Percentiles rank a stretch among this genome's conserved stretches.
Conservation (phyloP, 805 yeast genomes). For the Huiozyma naganishii region DNA sequence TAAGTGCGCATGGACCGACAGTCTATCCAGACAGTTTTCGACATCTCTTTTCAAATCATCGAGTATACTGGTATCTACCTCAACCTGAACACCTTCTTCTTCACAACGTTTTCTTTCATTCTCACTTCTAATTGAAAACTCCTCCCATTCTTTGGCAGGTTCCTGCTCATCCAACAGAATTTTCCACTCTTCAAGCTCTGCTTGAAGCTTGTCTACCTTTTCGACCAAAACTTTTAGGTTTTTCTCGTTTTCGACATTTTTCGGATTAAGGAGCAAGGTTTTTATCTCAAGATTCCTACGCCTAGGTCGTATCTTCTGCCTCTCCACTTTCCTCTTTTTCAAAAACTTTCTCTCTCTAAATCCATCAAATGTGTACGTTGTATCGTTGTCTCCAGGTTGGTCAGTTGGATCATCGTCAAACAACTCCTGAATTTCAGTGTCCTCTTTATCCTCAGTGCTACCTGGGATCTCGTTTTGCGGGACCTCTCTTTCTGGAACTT, state of each 20-base stretch:
- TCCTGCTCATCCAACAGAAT: slow-evolving; percentile 10
- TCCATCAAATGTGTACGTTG: slow-evolving; percentile 4
- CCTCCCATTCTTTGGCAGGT: slow-evolving; percentile 13
- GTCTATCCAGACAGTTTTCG: slow-evolving; percentile 10
- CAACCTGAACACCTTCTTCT: neutral
- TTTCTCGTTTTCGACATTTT: slow-evolving; percentile 22
- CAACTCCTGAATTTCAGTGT: slow-evolving; percentile 7
- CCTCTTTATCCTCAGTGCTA: slow-evolving; percentile 4
- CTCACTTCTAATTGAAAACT: neutral
- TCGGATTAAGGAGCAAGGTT: slow-evolving; percentile 20
- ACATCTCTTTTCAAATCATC: slow-evolving; percentile 8
- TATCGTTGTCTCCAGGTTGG: slow-evolving; percentile 3
- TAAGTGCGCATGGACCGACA: slow-evolving; percentile 17
- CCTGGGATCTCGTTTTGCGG: slow-evolving; percentile 8
- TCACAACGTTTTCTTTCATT: neutral
- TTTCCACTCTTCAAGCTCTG: slow-evolving; percentile 22
- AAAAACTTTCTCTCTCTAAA: slow-evolving; percentile 1
- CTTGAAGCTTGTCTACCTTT: slow-evolving; percentile 16
- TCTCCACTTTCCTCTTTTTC: neutral
- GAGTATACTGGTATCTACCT: neutral
- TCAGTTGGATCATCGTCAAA: slow-evolving; percentile 11
- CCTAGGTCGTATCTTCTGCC: neutral
- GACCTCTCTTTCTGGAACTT: slow-evolving; percentile 14
- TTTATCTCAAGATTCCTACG: neutral
- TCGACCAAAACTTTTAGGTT: slow-evolving; percentile 14